Evolutionary conservation across 768 basidiomycete species (phyloP).

Genomic region (Amanita pallidorosea): DNA sequence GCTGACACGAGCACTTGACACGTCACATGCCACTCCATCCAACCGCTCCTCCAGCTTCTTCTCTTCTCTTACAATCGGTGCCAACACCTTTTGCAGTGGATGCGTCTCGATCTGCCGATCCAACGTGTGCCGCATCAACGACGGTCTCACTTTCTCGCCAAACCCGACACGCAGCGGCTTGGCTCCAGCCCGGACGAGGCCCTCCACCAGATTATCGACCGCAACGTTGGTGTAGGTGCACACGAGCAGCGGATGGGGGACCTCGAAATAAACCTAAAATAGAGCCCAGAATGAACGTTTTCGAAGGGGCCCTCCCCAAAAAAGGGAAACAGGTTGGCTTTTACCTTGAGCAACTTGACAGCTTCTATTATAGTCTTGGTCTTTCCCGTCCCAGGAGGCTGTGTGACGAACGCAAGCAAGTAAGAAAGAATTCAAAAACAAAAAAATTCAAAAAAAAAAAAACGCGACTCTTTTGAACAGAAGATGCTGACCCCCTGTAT

Average conservation of each 20-base stretch:
- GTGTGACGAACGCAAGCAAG: not conserved
- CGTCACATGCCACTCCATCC: constrained; percentile 8
- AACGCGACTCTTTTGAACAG: not conserved
- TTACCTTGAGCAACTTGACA: constrained; percentile 67
- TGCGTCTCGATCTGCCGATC: constrained; percentile 57
- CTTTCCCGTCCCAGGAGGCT: constrained; percentile 92
- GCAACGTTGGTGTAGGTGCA: constrained; percentile 93
- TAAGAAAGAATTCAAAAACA: constrained; percentile 4
- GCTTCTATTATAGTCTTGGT: constrained; percentile 88
- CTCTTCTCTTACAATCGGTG: constrained; percentile 28
- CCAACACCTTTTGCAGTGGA: constrained; percentile 34
- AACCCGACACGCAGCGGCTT: constrained; percentile 72
- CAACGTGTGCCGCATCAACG: constrained; percentile 47
- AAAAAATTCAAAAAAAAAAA: constrained; percentile 3
- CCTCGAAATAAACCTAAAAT: constrained; percentile 71
- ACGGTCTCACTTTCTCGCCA: constrained; percentile 44
- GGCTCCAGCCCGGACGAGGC: constrained; percentile 47
- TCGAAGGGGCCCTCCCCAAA: no score
- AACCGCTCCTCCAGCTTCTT: constrained; percentile 15
- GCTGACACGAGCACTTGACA: constrained; percentile 10
- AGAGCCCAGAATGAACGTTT: no score
- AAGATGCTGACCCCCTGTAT: constrained; percentile 67
- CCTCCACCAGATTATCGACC: constrained; percentile 83
- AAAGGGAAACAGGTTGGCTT: constrained; percentile 2
- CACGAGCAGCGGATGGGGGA: constrained; percentile 79